Base-by-base conservation (phyloP, 495 filamentous ascomycete species). In the Penicillium lagena region DNA sequence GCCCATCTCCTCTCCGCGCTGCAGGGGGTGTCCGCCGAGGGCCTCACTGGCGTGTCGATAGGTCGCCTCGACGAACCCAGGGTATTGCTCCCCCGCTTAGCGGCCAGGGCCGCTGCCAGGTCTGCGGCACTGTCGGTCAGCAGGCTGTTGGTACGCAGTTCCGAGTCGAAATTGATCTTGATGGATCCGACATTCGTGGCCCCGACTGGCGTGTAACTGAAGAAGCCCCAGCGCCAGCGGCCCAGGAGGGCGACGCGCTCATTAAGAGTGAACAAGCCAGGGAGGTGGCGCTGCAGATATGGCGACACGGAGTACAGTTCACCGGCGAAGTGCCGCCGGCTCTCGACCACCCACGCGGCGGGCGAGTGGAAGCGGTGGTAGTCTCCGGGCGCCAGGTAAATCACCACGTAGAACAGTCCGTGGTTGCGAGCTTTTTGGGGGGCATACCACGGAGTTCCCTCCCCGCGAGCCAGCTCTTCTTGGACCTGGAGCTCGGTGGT, bases 171-270 rank as follows among this genome's bases (percentile, higher is more conserved):
- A 68, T 99, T 95, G 68, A 99, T 82, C 63, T 86, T 86, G 67
- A 99, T 97, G 34, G 86, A 91, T 40, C 93, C 93, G 37, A 99
- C 93, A 58, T 99, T 99, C n/a, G 93, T 99, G 10, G 93, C 93
- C 47, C 93, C 93, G 29, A 99, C 91, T 12, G 94, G 90, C 0
- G 86, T 93, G 67, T 88, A 95, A 55, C 83, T 87, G 71, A 97
- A 97, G 77, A 99, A 96, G 10, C 93, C 93, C 80, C 87, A 93
- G 7, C 90, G 84, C 93, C 93, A 99, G 29, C 90, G 80, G 12
- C 93, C 93, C 1, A 99, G 72, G 2, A 99, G 73, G 2, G 93
- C 94, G 12, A 99, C 91, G 22, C 93, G 82, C 67, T 99, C 93
- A 63, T 99, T 99, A 7, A 99, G 73, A 3, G 89, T 94, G 68